Percentiles rank a stretch among this genome's conserved stretches.
Conservation (phyloP, 1,284 basidiomycete genomes). For the Ustilago nuda region DNA sequence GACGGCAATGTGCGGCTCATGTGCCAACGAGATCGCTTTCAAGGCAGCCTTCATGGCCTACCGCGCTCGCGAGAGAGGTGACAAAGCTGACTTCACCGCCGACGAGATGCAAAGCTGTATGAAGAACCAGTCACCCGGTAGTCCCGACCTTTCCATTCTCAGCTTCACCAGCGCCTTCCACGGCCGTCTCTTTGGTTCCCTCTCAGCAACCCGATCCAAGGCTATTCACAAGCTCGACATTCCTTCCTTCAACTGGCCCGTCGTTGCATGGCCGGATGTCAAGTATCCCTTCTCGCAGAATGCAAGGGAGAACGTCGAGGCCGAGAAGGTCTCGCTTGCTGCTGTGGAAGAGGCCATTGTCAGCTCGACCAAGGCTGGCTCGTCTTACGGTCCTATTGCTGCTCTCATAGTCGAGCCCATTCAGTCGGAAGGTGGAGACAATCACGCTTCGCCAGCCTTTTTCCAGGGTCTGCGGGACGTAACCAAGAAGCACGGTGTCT, state of each 20-base stretch:
- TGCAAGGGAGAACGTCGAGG: constrained; percentile 70
- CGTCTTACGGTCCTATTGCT: constrained; percentile 70
- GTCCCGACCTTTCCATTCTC: constrained; percentile 72
- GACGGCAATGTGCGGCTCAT: constrained; percentile 69
- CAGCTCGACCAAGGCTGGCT: constrained; percentile 65
- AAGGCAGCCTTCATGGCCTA: constrained; percentile 74
- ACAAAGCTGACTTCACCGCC: constrained; percentile 40
- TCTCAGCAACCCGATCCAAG: constrained; percentile 72
- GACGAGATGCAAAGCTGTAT: constrained; percentile 71
- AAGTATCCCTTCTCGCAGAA: constrained; percentile 73
- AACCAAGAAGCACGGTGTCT: constrained; percentile 71
- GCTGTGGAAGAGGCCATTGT: constrained; percentile 70
- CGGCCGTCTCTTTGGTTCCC: constrained; percentile 66
- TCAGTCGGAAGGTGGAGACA: constrained; percentile 74
- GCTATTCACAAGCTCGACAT: constrained; percentile 74
- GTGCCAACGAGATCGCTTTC: constrained; percentile 72
- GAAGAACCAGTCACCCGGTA: constrained; percentile 72
- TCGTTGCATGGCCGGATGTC: constrained; percentile 72
- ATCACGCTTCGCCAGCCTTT: constrained; percentile 73
- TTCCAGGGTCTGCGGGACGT: constrained; percentile 72
- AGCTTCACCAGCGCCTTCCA: constrained; percentile 72
- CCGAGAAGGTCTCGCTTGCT: constrained; percentile 68
- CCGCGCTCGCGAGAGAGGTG: constrained; percentile 69
- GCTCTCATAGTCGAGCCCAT: constrained; percentile 75
- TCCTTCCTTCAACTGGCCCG: constrained; percentile 74